phyloP scores from a whole-genome alignment of 2,329 filamentous ascomycete genomes.

The Pseudopyricularia javanii region DNA sequence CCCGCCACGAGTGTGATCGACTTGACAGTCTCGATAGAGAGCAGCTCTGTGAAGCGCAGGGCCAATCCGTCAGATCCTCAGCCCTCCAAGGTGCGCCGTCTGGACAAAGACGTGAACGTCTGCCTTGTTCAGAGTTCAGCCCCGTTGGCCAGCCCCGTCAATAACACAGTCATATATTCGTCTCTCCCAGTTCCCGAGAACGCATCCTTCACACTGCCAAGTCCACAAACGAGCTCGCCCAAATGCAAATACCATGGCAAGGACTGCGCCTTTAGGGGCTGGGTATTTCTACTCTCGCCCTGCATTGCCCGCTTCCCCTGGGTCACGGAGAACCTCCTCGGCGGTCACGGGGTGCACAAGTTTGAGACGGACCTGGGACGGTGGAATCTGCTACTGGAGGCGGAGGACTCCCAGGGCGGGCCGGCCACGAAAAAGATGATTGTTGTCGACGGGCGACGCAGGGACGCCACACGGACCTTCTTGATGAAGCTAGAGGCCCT shows the following conservation, averaged over 20 bases:
- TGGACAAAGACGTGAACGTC: background rate
- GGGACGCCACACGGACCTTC: slow-evolving; percentile 15
- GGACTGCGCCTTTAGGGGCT: slow-evolving; percentile 24
- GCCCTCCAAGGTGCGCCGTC: background rate
- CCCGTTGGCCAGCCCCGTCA: background rate
- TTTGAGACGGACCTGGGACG: slow-evolving; percentile 19
- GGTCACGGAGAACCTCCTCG: slow-evolving; percentile 24
- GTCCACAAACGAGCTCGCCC: background rate
- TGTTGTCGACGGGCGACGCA: slow-evolving; percentile 19
- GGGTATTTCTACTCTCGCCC: slow-evolving; percentile 26
- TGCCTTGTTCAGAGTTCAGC: background rate
- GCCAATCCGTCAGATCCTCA: background rate
- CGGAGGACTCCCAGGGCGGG: background rate
- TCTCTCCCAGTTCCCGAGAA: background rate
- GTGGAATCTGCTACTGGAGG: slow-evolving; percentile 14
- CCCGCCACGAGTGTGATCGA: background rate
- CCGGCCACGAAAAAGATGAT: slow-evolving; percentile 12
- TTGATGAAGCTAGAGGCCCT: slow-evolving; percentile 13
- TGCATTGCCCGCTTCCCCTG: slow-evolving; percentile 23
- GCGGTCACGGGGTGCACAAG: slow-evolving; percentile 25
- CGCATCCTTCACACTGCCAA: background rate
- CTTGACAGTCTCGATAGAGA: background rate
- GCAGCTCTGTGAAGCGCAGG: background rate
- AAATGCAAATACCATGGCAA: slow-evolving; percentile 1
- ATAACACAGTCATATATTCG: background rate